phyloP scores from a whole-genome alignment of 2,329 filamentous ascomycete genomes.

The Zopfia rhizophila region DNA sequence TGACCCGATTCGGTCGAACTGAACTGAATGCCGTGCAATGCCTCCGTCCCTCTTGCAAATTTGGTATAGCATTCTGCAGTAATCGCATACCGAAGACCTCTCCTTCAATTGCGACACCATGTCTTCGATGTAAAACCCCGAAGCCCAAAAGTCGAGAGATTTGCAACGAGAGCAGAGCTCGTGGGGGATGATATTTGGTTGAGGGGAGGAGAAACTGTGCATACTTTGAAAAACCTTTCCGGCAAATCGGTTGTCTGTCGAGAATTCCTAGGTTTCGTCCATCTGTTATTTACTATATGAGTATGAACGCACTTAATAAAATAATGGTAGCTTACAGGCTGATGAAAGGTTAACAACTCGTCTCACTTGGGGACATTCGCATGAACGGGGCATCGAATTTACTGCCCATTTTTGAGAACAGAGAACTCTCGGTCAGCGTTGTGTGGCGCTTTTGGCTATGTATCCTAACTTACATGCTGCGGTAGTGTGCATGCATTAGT shows the following conservation, averaged over 20 bases:
- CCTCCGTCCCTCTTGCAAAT: background rate
- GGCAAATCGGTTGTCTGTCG: slow-evolving; percentile 23
- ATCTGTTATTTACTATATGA: no score
- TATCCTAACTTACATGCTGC: no score
- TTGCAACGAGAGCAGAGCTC: background rate
- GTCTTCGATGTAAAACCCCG: background rate
- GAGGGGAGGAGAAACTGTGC: background rate
- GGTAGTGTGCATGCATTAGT: no score
- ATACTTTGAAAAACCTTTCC: slow-evolving; percentile 1
- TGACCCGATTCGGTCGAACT: slow-evolving; percentile 10
- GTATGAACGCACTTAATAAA: no score
- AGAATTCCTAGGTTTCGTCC: slow-evolving; percentile 25
- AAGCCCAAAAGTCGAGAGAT: background rate
- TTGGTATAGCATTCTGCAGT: background rate
- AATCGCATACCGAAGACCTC: background rate
- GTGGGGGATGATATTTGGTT: background rate
- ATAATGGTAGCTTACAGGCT: no score
- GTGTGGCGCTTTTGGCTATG: no score
- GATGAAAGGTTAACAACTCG: no score
- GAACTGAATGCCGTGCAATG: background rate
- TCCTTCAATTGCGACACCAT: background rate
- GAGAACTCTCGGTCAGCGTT: no score
- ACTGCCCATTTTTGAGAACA: no score
- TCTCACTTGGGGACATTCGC: no score
- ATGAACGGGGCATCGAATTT: no score